Evolutionary conservation across 352 stramenopile genomes (phyloP).

Genomic region (Globisporangium yorkense): DNA sequence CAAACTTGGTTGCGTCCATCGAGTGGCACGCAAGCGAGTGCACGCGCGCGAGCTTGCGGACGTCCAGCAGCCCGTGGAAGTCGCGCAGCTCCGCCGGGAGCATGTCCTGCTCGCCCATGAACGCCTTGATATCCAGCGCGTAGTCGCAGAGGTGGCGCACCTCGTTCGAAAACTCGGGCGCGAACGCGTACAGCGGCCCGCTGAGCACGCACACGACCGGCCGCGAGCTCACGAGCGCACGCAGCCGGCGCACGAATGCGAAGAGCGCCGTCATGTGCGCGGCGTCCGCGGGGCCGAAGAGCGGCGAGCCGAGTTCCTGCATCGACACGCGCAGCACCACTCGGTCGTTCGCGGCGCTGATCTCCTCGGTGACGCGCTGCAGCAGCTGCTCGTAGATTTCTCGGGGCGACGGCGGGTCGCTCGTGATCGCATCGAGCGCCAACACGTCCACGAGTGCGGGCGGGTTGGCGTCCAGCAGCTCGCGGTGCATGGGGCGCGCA

Average conservation of each 20-base stretch:
- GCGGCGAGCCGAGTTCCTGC: constrained; percentile 36
- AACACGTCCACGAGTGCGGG: constrained; percentile 24
- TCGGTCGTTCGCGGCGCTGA: constrained; percentile 1
- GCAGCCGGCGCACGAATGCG: constrained; percentile 29
- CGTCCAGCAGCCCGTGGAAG: constrained; percentile 49
- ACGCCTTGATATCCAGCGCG: constrained; percentile 51
- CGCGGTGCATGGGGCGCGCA: constrained; percentile 45
- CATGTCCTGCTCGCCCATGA: constrained; percentile 48
- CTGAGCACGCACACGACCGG: constrained; percentile 24
- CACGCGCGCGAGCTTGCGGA: constrained; percentile 52
- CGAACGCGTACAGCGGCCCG: constrained; percentile 20
- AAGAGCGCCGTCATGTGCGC: constrained; percentile 40
- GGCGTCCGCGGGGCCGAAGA: constrained; percentile 22
- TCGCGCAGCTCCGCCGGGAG: constrained; percentile 51
- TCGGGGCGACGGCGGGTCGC: neutral
- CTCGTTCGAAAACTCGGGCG: constrained; percentile 31
- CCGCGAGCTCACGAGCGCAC: constrained; percentile 16
- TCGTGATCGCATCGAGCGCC: neutral
- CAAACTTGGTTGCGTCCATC: constrained; percentile 48
- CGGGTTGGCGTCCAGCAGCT: constrained; percentile 37
- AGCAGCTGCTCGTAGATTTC: constrained; percentile 29
- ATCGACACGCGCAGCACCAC: constrained; percentile 43
- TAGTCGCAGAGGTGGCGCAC: constrained; percentile 51
- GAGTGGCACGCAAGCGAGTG: constrained; percentile 52
- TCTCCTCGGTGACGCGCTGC: constrained; percentile 15